Base-by-base conservation (phyloP, 2,329 filamentous ascomycete species). In the Neonectria punicea region DNA sequence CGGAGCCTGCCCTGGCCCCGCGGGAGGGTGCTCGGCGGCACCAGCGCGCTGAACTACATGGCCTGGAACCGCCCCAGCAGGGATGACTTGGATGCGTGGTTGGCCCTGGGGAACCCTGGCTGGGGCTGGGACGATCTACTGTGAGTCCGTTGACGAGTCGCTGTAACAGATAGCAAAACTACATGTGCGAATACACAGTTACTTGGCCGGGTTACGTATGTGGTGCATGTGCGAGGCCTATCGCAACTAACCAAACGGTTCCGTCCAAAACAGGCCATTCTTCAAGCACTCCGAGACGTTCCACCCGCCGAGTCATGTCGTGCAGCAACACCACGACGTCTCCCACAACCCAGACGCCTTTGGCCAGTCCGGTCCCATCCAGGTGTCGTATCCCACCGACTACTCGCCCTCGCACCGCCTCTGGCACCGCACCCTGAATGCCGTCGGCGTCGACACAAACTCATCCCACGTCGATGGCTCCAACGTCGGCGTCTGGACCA, bases 31-130 rank as follows among this genome's bases (percentile, higher is more conserved):
- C 81, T 92, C 0, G 90, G 90, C 18, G 90, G 90, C 7, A 88
- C 89, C 7, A 86, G 83, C 16, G 85, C 85, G 0, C 81, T 90
- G 53, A 89, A 90, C 67, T 86, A 85, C 67, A 86, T 89, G 84
- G 84, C 87, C 53, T 83, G 81, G 79, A 82, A 81, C 58, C 80
- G 84, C 34, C 84, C 81, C 7, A 80, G 78, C 53, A 77, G 72
- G 39, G 79, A 79, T 39, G 85, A 88, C 49, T 85, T 86, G 50
- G 84, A 90, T 74, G 82, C 81, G 0, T 90, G 88, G 88, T 84
- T 83, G 51, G 75, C 79, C 32, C 75, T 90, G 10, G 88, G 88
- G 0, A 90, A 90, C 68, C 61, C 68, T 1, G 88, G 86, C 2
- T 90, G 88, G 88, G 80, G 81, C 1, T 90, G 86, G 85, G 77